Evolutionary conservation across 192 early-diverging fungal species (phyloP), one percentile per base, ranked within the genome.

Genomic region (Dissophora ornata): DNA sequence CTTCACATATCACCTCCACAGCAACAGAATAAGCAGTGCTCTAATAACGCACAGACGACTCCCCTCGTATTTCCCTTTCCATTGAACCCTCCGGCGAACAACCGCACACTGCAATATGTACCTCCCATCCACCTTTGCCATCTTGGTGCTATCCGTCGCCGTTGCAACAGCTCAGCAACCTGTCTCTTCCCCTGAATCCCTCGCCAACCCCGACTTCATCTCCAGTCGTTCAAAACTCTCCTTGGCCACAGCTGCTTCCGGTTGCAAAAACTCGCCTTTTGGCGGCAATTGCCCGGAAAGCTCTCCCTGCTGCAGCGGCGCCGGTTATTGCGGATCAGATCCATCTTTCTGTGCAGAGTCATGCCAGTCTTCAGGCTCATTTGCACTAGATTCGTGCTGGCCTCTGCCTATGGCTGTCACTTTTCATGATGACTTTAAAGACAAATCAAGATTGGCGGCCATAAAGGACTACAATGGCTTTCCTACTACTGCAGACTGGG

Each of bases 401-500:
- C 79, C 79, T 13, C 19, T 67, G 26, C 79, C 79, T 30, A 65
- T 56, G 67, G 69, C 69, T 26, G 38, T 57, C 30, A 56, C 25
- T 25, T 18, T 71, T 5, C 28, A 71, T 10, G 79, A 80, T 21
- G 69, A 80, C 10, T 80, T 80, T 30, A 52, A 57, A 13, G 52
- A 80, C 19, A 57, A 64, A 33, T 47, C 38, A 10, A 45, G 34
- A 21, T 46, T 80, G 50, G 79, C 68, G 19, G 24, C 66, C 40
- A 38, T 51, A 40, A 41, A 33, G n/a, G 32, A 55, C 24, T 80
- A 49, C 38, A 60, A 62, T 19, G 69, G 69, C 34, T 62, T 71
- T 40, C 79, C 68, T 3, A 42, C 19, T 38, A 56, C 69, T 2
- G 79, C 79, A 1, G 62, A 80, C 38, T 80, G 79, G 79, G 64